Conservation (phyloP, 192 early-diverging fungal genomes). For the Podila verticillata region DNA sequence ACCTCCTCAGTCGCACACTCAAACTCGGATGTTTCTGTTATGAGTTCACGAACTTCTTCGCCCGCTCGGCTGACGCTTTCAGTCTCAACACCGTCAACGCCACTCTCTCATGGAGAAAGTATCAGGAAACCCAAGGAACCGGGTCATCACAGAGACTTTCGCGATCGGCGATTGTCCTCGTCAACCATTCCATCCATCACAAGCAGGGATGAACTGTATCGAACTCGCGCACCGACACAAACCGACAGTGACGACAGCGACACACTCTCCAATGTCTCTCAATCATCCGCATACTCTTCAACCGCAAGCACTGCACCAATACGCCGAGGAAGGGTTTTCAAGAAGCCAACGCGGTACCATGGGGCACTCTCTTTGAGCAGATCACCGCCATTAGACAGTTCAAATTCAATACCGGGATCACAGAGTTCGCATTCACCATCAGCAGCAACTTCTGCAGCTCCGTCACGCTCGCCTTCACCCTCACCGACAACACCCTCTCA, state of each 20-base stretch:
- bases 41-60: too few species aligned
- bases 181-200: constrained; percentile 2
- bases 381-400: neutral
- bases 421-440: constrained; percentile 5
- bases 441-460: neutral
- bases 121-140: neutral
- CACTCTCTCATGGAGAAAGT: too few species aligned
- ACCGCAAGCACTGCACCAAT: constrained; percentile 32
- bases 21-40: too few species aligned
- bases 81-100: too few species aligned
- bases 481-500: neutral
- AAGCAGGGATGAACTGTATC: neutral
- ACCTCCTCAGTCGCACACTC: too few species aligned
- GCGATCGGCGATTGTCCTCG: neutral
- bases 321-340: constrained; percentile 26
- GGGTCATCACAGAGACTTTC: neutral
- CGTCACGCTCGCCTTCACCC: neutral
- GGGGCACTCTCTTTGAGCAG: neutral
- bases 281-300: constrained; percentile 32
- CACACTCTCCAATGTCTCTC: constrained; percentile 23
- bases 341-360: neutral
- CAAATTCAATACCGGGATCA: neutral
- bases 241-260: constrained; percentile 39
- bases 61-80: too few species aligned
- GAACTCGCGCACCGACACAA: neutral